These are phyloP conservation scores for Ophiosphaerella herpotricha DNA, from an alignment of 2,329 filamentous ascomycete species.

Conservation along the genomic window DNA sequence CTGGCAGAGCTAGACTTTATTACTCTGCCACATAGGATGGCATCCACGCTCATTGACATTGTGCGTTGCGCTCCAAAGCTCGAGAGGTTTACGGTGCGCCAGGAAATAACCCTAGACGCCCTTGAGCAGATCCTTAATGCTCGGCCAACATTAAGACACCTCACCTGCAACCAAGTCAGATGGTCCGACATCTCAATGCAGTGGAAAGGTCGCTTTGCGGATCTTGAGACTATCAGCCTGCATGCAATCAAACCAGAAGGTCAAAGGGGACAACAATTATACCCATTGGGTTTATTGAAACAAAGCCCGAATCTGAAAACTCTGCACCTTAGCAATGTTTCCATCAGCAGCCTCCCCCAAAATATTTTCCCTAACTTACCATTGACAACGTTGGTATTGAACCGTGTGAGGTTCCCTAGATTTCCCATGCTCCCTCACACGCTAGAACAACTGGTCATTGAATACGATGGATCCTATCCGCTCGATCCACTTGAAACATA, in stretches of 20 bases:
- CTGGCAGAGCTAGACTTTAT: conserved; percentile 42
- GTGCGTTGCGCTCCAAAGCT: conserved; percentile 29
- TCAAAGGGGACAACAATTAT: not conserved
- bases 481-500: not conserved
- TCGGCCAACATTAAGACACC: conserved; percentile 28
- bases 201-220: conserved; percentile 32
- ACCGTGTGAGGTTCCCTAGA: not conserved
- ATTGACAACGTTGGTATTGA: conserved; percentile 18
- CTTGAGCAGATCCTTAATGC: conserved; percentile 34
- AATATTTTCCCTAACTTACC: not conserved
- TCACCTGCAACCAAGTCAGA: conserved; percentile 21
- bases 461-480: not conserved
- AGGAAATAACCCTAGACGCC: conserved; percentile 31
- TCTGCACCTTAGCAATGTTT: conserved; percentile 1
- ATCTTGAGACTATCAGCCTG: conserved; percentile 30
- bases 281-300: conserved; percentile 1
- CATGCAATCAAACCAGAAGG: not conserved
- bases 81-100: conserved; percentile 31
- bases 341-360: conserved; percentile 8
- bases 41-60: conserved; percentile 37
- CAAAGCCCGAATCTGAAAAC: conserved; percentile 20
- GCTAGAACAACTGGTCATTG: conserved; percentile 18
- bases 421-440: conserved; percentile 22
- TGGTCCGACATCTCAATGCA: not conserved
- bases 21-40: conserved; percentile 24